Conservation (phyloP, 2,329 filamentous ascomycete genomes). For the Hyphodiscus sp. region DNA sequence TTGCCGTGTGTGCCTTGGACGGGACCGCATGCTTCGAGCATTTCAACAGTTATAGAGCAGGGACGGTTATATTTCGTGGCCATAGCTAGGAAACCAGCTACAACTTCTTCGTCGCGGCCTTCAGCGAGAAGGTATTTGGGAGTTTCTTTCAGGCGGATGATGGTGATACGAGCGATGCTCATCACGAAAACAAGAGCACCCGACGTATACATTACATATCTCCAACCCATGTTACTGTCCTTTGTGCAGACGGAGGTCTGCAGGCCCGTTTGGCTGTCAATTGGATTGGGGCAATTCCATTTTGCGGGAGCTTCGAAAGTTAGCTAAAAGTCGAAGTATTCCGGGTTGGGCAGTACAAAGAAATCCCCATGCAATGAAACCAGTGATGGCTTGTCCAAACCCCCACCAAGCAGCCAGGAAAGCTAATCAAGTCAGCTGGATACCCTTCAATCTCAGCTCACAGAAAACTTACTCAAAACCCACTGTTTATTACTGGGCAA, state of each 20-base stretch:
- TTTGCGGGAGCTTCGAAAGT: slow-evolving; percentile 34
- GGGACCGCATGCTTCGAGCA: slow-evolving; percentile 39
- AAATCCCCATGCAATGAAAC: slow-evolving; percentile 26
- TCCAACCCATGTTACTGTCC: slow-evolving; percentile 49
- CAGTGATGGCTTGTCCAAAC: slow-evolving; percentile 25
- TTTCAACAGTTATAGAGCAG: slow-evolving; percentile 44
- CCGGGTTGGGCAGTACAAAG: slow-evolving; percentile 11
- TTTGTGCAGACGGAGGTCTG: slow-evolving; percentile 38
- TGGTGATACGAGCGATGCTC: slow-evolving; percentile 44
- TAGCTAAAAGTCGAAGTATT: background rate
- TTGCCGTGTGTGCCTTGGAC: slow-evolving; percentile 26
- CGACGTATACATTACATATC: slow-evolving; percentile 48
- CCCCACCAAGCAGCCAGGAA: slow-evolving; percentile 55
- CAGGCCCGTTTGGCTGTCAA: slow-evolving; percentile 22
- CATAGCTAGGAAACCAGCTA: slow-evolving; percentile 42
- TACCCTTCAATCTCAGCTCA: background rate
- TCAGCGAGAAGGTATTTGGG: slow-evolving; percentile 50
- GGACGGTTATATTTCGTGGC: slow-evolving; percentile 46
- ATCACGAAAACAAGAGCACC: slow-evolving; percentile 49
- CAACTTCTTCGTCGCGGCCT: slow-evolving; percentile 44
- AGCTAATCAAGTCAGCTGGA: slow-evolving; percentile 23
- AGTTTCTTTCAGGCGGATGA: slow-evolving; percentile 48
- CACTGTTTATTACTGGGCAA: slow-evolving; percentile 54
- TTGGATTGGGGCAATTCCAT: slow-evolving; percentile 34
- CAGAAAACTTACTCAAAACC: slow-evolving; percentile 40